phyloP scores from a whole-genome alignment of 441 rosid genomes.

The Jatropha multifida region DNA sequence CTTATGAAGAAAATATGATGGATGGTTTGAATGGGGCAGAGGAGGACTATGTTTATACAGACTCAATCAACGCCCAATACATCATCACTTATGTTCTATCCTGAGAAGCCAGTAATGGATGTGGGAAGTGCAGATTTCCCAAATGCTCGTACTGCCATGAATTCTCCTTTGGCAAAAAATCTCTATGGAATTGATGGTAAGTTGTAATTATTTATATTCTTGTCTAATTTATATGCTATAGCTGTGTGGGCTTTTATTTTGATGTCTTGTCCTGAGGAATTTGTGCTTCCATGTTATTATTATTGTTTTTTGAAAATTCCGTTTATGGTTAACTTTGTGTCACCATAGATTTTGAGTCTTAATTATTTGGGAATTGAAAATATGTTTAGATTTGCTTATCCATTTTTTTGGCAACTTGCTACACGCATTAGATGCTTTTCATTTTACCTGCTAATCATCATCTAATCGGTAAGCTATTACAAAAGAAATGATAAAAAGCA shows the following conservation, averaged over 20 bases:
- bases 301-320: neutral
- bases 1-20: neutral
- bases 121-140: constrained; percentile 93
- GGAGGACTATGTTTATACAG: constrained; percentile 89
- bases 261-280: neutral
- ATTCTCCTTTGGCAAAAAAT: constrained; percentile 72
- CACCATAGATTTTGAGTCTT: neutral
- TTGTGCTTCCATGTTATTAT: neutral
- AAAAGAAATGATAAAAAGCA: neutral
- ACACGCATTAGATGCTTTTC: too few species aligned
- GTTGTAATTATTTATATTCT: neutral
- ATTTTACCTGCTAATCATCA: neutral
- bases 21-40: constrained; percentile 58
- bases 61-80: constrained; percentile 94
- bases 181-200: constrained; percentile 80
- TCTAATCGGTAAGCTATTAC: neutral
- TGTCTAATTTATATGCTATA: neutral
- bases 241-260: neutral
- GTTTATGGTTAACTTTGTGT: neutral
- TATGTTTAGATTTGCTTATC: neutral
- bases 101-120: constrained; percentile 91
- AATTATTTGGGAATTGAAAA: neutral
- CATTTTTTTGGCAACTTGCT: too few species aligned
- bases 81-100: constrained; percentile 90
- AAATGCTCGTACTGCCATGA: constrained; percentile 73